phyloP scores from a whole-genome alignment of 2,329 filamentous ascomycete species.

The Aschersonia sp. region DNA sequence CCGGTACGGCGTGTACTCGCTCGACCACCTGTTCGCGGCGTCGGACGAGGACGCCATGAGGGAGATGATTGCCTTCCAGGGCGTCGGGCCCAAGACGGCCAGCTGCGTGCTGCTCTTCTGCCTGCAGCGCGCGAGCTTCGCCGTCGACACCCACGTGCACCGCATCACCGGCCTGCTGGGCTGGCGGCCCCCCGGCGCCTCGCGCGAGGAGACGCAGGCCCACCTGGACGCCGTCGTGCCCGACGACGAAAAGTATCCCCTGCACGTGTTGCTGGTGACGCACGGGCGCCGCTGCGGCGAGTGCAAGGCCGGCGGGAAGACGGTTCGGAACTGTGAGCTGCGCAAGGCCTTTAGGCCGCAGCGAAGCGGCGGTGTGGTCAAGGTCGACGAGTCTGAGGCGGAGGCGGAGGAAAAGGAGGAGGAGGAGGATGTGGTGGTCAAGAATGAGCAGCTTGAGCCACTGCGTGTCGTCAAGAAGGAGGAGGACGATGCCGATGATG shows the following conservation, averaged over 20 bases:
- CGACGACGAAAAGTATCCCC: conserved; percentile 31
- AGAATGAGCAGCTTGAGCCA: neutral
- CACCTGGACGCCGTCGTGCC: conserved; percentile 34
- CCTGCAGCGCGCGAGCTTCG: conserved; percentile 29
- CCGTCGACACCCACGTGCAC: conserved; percentile 38
- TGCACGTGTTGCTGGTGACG: conserved; percentile 33
- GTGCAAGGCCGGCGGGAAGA: conserved; percentile 29
- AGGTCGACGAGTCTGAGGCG: neutral
- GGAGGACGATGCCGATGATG: too few species aligned
- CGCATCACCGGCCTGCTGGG: conserved; percentile 32
- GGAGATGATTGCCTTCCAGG: conserved; percentile 33
- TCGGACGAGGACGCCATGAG: conserved; percentile 31
- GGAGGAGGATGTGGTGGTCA: neutral
- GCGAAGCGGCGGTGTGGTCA: neutral
- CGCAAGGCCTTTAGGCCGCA: conserved; percentile 20
- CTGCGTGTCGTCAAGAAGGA: too few species aligned
- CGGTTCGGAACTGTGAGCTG: conserved; percentile 22
- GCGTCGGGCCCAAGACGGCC: conserved; percentile 40
- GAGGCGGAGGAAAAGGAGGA: neutral
- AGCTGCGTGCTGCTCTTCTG: conserved; percentile 38
- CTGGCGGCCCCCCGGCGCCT: conserved; percentile 27
- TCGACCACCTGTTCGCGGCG: conserved; percentile 31
- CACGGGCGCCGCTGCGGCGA: conserved; percentile 30
- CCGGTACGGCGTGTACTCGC: conserved; percentile 25
- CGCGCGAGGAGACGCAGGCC: conserved; percentile 30